phyloP scores from a whole-genome alignment of 768 basidiomycete genomes.

The Hypholoma fasciculare region DNA sequence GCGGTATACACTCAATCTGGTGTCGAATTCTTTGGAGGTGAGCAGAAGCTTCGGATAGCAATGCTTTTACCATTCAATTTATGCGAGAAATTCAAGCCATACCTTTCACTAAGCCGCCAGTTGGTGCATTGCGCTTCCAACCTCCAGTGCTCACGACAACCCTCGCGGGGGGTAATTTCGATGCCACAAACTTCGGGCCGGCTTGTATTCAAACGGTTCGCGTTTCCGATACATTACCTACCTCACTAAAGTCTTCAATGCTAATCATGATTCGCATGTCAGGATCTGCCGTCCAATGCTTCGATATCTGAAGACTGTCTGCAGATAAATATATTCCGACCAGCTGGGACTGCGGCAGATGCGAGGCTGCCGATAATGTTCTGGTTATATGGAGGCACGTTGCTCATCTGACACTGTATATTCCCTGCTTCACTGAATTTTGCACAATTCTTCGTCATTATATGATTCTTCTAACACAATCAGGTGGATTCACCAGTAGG shows the following conservation, averaged over 20 bases:
- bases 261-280: slow-evolving; percentile 6
- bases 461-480: neutral
- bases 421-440: neutral
- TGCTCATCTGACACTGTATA: neutral
- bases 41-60: neutral
- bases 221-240: neutral
- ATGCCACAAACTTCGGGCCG: slow-evolving; percentile 44
- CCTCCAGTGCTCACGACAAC: slow-evolving; percentile 41
- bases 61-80: neutral
- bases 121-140: slow-evolving; percentile 42
- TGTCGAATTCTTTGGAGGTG: slow-evolving; percentile 6
- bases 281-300: slow-evolving; percentile 28
- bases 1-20: neutral
- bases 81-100: slow-evolving; percentile 30
- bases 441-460: neutral
- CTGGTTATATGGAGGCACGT: slow-evolving; percentile 9
- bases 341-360: slow-evolving; percentile 27
- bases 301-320: slow-evolving; percentile 51
- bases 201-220: slow-evolving; percentile 40
- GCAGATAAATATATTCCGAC: slow-evolving; percentile 54
- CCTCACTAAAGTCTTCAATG: neutral
- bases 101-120: slow-evolving; percentile 51
- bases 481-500: slow-evolving; percentile 2
- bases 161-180: slow-evolving; percentile 28
- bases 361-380: slow-evolving; percentile 33